Evolutionary conservation across 352 stramenopile genomes (phyloP), one percentile per base, ranked within the genome.

Genomic region (Thalassiosira mediterranea): DNA sequence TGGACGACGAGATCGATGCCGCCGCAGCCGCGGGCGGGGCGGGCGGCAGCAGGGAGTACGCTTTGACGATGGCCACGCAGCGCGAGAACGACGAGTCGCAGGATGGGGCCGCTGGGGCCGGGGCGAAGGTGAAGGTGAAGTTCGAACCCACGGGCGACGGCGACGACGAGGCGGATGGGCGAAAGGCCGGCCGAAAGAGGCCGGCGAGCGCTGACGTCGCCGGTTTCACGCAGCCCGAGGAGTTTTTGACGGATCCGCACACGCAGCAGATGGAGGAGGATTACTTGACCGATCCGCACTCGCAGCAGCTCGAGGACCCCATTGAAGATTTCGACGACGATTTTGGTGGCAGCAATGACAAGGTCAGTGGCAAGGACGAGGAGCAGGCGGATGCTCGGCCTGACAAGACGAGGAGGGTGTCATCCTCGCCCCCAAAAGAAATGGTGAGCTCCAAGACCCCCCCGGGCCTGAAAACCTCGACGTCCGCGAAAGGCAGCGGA

Each of bases 221-320:
- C 37, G 40, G 49, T 2, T n/a, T 67, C 10, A 83, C 68, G n/a
- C 65, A 67, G 37, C 59, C 62, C 26, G 64, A 78, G 19, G 71
- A 81, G 25, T 72, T 72, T 21, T 59, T 74, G 26, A 81, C 59
- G 13, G 74, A 79, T 57, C 61, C 61, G 19, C 49, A 29, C 11
- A 26, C 42, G 17, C 23, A 48, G 19, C 19, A 32, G 23, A 34
- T n/a, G 28, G 17, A 34, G 4, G 61, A 68, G 2, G 28, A 52
- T 13, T n/a, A 51, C 17, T 54, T 46, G 13, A 42, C 34, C 1
- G 19, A 59, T 63, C 15, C 40, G 46, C 23, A 23, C 15, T 46
- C 53, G 0, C n/a, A 72, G 29, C 5, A 68, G 46, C 59, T 21
- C 19, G 29, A 64, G 26, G 32, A 53, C 49, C 31, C 28, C 25